Evolutionary conservation across 257 asterid species (phyloP).

Genomic region (Solanum piurae): DNA sequence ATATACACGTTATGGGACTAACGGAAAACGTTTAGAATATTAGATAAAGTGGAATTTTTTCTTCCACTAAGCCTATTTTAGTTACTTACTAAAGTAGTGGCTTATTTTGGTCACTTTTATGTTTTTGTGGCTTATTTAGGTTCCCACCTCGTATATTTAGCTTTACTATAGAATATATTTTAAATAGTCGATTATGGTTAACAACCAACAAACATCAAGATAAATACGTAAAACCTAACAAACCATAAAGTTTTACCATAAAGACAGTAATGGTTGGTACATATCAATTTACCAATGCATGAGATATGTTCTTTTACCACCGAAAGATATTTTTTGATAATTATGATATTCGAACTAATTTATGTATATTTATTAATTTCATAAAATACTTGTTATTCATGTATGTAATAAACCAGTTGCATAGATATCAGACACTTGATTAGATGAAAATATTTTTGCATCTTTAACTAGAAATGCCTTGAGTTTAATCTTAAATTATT

Average conservation of each 20-base stretch:
- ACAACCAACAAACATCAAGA: not conserved
- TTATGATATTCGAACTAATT: not conserved
- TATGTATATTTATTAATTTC: not conserved
- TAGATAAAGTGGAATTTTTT: no score
- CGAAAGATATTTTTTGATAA: not conserved
- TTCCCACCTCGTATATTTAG: no score
- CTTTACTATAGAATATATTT: not conserved
- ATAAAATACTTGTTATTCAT: not conserved
- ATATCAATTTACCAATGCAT: not conserved
- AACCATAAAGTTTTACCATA: not conserved
- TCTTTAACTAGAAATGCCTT: not conserved
- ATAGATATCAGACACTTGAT: not conserved
- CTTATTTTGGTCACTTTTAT: no score
- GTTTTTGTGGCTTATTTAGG: no score
- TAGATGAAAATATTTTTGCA: not conserved
- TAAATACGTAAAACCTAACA: not conserved
- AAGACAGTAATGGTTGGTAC: not conserved
- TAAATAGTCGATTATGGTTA: not conserved
- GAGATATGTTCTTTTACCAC: not conserved
- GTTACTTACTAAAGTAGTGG: no score
- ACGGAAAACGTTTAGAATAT: no score
- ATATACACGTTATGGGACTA: no score
- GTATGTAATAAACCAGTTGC: not conserved
- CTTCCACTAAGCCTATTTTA: no score
- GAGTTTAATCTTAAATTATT: not conserved